Base-by-base conservation (phyloP, 257 asterid genomes). In the Euphrasia confusa region DNA sequence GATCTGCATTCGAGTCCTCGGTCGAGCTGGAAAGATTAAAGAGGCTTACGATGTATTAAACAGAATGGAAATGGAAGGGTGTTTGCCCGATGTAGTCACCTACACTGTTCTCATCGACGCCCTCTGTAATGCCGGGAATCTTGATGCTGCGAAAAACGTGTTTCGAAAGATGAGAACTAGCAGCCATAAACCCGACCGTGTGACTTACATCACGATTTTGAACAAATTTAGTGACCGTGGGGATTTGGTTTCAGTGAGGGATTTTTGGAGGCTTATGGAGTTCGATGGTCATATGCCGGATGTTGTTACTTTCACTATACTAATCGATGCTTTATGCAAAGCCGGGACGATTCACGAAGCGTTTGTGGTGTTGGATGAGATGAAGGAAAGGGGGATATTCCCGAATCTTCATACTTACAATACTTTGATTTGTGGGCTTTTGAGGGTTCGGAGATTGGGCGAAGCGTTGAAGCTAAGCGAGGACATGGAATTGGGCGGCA, bases 61-160 rank as follows among this genome's bases (percentile, higher is more conserved):
- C 67, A 87, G 95, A 72, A 92, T 92, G 99, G 93, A 83, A 7
- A 71, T 75, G 44, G 96, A 83, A 37, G 97, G 95, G 61, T 92
- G 99, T 79, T 78, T 88, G 27, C 89, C 99, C 37, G 99, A 92
- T 79, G 99, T 89, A 27, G 82, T 89, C 53, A 92, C 99, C 21
- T 89, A 84, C 67, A 92, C 99, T 0, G 99, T 92, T 58, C 90
- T 92, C 32, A 83, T 92, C 65, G 99, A 89, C 75, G 94, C 99
- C 35, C 94, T 92, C 58, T 92, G 96, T 68, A 82, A 81, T 79
- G 97, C 96, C 10, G 97, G 97, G 15, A 84, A 86, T 69, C 77
- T 86, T 67, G 89, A 73, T 40, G 55, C 68, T 39, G 99, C 99
- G 17, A 86, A 80, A 68, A 87, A 83, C 56, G 81, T 92, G 49